These are phyloP conservation scores for Helotiales sp. DNA, from an alignment of 2,329 filamentous ascomycete species.

Conservation along the genomic window DNA sequence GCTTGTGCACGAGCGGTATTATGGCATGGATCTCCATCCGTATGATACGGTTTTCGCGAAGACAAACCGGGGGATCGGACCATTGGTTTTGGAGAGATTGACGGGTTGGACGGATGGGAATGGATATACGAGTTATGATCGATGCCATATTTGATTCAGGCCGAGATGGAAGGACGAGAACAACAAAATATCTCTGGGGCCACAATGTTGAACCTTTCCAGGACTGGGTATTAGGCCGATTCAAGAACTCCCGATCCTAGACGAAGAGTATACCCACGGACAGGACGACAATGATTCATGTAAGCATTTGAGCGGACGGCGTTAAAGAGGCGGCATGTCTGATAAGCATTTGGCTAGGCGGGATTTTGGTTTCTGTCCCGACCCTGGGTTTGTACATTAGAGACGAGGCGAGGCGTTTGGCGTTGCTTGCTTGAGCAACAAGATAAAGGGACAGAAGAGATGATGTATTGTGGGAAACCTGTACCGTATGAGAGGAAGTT, in stretches of 20 bases:
- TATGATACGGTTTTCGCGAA: conserved; percentile 40
- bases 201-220: no score
- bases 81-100: conserved; percentile 26
- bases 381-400: not conserved
- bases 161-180: not conserved
- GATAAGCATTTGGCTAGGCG: not conserved
- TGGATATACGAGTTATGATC: conserved; percentile 38
- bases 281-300: conserved; percentile 44
- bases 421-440: not conserved
- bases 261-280: conserved; percentile 45
- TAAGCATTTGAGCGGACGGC: conserved; percentile 9
- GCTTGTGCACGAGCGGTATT: conserved; percentile 29
- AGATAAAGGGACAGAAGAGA: not conserved
- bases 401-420: not conserved
- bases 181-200: not conserved
- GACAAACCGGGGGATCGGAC: conserved; percentile 34
- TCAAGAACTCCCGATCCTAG: not conserved
- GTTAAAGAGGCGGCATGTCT: not conserved
- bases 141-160: conserved; percentile 49
- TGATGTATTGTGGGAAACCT: no score
- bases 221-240: not conserved
- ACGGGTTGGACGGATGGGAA: conserved; percentile 35
- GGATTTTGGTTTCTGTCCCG: not conserved
- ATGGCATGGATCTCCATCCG: conserved; percentile 38
- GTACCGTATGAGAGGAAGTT: no score